These are phyloP conservation scores for Neurospora cerealis DNA, from an alignment of 495 filamentous ascomycete species.

Conservation along the genomic window DNA sequence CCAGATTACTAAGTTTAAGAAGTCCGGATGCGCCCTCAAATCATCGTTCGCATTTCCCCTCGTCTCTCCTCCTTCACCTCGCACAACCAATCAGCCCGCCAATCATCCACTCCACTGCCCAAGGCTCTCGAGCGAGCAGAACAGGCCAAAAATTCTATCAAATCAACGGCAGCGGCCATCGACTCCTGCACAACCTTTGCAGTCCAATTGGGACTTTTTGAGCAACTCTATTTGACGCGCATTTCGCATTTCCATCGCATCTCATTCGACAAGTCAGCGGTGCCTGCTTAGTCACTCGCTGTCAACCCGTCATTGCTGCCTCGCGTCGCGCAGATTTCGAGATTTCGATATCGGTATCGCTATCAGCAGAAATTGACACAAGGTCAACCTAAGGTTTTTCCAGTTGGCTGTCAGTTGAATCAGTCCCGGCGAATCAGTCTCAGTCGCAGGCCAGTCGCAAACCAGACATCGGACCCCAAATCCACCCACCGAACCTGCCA, in stretches of 20 bases:
- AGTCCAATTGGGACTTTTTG: conserved; percentile 23
- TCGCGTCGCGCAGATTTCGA: neutral
- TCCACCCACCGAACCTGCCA: neutral
- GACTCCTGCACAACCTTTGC: conserved; percentile 11
- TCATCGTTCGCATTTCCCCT: conserved; percentile 27
- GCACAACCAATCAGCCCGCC: conserved; percentile 34
- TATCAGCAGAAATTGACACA: neutral
- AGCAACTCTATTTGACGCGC: neutral
- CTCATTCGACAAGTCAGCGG: neutral
- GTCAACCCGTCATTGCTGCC: neutral
- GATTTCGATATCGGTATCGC: neutral
- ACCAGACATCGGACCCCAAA: neutral
- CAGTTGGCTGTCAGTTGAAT: neutral
- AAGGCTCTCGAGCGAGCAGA: conserved; percentile 13
- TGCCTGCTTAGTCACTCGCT: conserved; percentile 4
- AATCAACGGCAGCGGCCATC: conserved; percentile 23
- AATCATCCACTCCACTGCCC: conserved; percentile 22
- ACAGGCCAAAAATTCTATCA: conserved; percentile 23
- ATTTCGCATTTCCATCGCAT: neutral
- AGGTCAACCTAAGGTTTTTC: neutral
- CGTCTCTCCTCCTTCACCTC: conserved; percentile 32
- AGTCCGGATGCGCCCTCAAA: conserved; percentile 29
- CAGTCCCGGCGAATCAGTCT: neutral
- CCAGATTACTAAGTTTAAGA: conserved; percentile 30
- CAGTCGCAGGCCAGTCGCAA: neutral